phyloP scores from a whole-genome alignment of 768 basidiomycete genomes.

The Podaxis pistillaris region DNA sequence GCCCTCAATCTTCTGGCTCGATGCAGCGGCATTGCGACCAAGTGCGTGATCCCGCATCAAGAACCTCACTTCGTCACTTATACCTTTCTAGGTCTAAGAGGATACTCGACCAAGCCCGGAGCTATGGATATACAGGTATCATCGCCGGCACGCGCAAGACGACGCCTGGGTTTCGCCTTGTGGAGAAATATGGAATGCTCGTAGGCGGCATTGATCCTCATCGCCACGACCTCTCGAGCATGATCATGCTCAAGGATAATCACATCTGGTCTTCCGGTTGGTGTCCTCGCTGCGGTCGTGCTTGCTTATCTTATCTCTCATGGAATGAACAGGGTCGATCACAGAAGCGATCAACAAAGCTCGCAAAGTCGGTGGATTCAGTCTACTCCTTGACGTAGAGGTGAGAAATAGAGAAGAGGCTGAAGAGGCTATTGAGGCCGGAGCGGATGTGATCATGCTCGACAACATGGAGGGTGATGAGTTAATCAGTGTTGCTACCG shows the following conservation, averaged over 20 bases:
- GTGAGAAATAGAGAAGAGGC: slow-evolving; percentile 87
- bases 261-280: slow-evolving; percentile 96
- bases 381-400: slow-evolving; percentile 89
- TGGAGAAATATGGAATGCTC: slow-evolving; percentile 99
- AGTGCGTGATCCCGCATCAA: slow-evolving; percentile 46
- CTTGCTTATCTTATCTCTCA: slow-evolving; percentile 9
- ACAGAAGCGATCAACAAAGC: slow-evolving; percentile 83
- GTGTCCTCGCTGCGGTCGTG: slow-evolving; percentile 18
- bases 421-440: slow-evolving; percentile 95
- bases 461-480: slow-evolving; percentile 87
- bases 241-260: slow-evolving; percentile 99
- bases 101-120: slow-evolving; percentile 75
- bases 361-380: slow-evolving; percentile 90
- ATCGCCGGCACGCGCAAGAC: slow-evolving; percentile 98
- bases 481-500: slow-evolving; percentile 63
- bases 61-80: neutral
- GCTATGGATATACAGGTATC: slow-evolving; percentile 80
- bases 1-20: slow-evolving; percentile 92
- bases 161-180: slow-evolving; percentile 93
- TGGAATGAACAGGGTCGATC: slow-evolving; percentile 67
- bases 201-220: slow-evolving; percentile 97
- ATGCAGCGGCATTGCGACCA: slow-evolving; percentile 96
- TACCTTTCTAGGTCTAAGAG: slow-evolving; percentile 63
- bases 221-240: slow-evolving; percentile 93
- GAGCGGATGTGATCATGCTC: slow-evolving; percentile 93